These are phyloP conservation scores for Astragalus glycyphyllos DNA, from an alignment of 306 rosid species.

Conservation along the genomic window DNA sequence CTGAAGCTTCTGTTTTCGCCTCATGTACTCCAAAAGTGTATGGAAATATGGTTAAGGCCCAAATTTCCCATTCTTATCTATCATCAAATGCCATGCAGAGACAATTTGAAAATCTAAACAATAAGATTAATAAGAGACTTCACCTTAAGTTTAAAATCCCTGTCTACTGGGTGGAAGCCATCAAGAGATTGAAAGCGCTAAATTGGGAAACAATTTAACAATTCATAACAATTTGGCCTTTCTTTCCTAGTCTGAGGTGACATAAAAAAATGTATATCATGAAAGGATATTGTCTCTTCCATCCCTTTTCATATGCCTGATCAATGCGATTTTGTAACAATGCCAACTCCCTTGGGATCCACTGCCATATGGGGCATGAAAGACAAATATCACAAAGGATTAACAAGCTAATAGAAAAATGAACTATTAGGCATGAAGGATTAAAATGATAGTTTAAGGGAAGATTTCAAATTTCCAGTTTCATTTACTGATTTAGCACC, in stretches of 20 bases:
- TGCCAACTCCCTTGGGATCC: constrained; percentile 71
- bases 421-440: not conserved
- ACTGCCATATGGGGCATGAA: constrained; percentile 51
- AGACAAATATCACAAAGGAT: constrained; percentile 37
- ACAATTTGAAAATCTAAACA: constrained; percentile 11
- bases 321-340: constrained; percentile 69
- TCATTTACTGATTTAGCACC: constrained; percentile 19
- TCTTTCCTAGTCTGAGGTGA: constrained; percentile 19
- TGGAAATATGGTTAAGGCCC: constrained; percentile 62
- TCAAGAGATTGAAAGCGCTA: constrained; percentile 8
- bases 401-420: constrained; percentile 26
- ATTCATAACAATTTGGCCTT: constrained; percentile 23
- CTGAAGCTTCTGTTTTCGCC: constrained; percentile 56
- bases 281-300: constrained; percentile 94
- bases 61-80: constrained; percentile 11
- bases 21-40: constrained; percentile 63
- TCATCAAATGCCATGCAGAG: constrained; percentile 4
- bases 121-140: constrained; percentile 1
- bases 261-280: constrained; percentile 26
- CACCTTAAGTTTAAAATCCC: not conserved
- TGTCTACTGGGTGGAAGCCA: constrained; percentile 5
- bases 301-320: constrained; percentile 86
- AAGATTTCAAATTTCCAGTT: constrained; percentile 32
- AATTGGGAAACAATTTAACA: constrained; percentile 21
- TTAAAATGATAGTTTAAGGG: constrained; percentile 29